These are phyloP conservation scores for Monascus ruber DNA, from an alignment of 2,329 filamentous ascomycete genomes.

Conservation along the genomic window DNA sequence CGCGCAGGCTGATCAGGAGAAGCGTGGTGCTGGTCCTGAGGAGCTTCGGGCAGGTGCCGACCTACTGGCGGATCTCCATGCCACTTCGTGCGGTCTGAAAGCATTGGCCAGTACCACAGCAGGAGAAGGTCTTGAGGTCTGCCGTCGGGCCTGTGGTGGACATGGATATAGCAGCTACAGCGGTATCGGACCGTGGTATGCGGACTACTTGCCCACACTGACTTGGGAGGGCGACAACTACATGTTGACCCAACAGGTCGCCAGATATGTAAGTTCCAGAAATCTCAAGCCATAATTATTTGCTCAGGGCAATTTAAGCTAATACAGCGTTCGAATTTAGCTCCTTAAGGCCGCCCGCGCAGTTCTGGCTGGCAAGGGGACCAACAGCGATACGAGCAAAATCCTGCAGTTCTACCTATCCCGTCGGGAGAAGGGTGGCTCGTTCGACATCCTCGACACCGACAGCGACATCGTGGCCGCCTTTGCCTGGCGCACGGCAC, in stretches of 20 bases:
- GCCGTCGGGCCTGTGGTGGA: slow-evolving; percentile 63
- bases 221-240: slow-evolving; percentile 75
- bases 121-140: slow-evolving; percentile 63
- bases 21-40: slow-evolving; percentile 54
- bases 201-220: slow-evolving; percentile 60
- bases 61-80: slow-evolving; percentile 61
- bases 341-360: slow-evolving; percentile 63
- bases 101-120: slow-evolving; percentile 60
- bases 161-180: slow-evolving; percentile 66
- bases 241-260: slow-evolving; percentile 72
- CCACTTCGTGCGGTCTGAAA: slow-evolving; percentile 66
- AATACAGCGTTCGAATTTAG: slow-evolving; percentile 13
- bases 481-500: slow-evolving; percentile 64
- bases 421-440: slow-evolving; percentile 58
- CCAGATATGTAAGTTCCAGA: slow-evolving; percentile 47
- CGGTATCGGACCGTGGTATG: slow-evolving; percentile 64
- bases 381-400: slow-evolving; percentile 56
- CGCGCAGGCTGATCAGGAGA: slow-evolving; percentile 32
- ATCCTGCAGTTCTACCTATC: slow-evolving; percentile 55
- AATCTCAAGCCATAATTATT: background rate
- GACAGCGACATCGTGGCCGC: slow-evolving; percentile 61
- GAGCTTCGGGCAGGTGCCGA: slow-evolving; percentile 56
- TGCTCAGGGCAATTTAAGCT: no score
- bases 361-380: slow-evolving; percentile 53
- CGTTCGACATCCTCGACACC: slow-evolving; percentile 60